Base-by-base conservation (phyloP, 75 land plant genomes). In the Isoetes taiwanensis region DNA sequence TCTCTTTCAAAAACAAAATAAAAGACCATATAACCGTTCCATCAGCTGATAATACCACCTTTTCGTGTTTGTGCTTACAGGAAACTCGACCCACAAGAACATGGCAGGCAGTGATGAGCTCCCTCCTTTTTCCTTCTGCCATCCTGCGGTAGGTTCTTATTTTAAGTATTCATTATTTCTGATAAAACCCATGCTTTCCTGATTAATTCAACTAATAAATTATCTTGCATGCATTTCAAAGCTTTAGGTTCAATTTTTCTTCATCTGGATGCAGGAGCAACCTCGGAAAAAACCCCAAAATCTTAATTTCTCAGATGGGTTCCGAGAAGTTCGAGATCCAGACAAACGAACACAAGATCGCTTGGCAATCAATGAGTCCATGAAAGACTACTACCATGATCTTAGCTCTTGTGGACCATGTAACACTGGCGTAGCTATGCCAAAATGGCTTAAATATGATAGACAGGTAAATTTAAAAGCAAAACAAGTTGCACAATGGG, bases 371-470 rank as follows among this genome's bases (percentile, higher is more conserved):
- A 41, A 34, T 11, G 66, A 70, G 39, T 43, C 41, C 30, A 56
- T 65, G 17, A 58, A 55, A 48, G 67, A 70, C 28, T 64, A 70
- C 57, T 56, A 63, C 23, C 40, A 70, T 19, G 62, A 68, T 21
- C 41, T 53, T 2, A 64, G 70, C 4, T 64, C 62, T 27, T 68
- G 70, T 30, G 32, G 38, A n/a, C 68, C 67, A 32, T 63, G 68
- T 20, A 56, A 54, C 30, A 37, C 53, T 20, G 40, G 56, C 17
- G 59, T 50, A 9, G 60, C 59, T 16, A 35, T 38, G 20, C 72
- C 72, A 14, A 32, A 31, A 11, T 70, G 72, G 72, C 66, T 70
- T 41, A 70, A 70, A 57, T 70, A 57, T 14, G 72, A 70, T 46
- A 59, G 67, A 10, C 66, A 64, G 72, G 72, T 62, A 43, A 28